Conservation (phyloP, 257 asterid species). For the Nyctanthes arbortristis region DNA sequence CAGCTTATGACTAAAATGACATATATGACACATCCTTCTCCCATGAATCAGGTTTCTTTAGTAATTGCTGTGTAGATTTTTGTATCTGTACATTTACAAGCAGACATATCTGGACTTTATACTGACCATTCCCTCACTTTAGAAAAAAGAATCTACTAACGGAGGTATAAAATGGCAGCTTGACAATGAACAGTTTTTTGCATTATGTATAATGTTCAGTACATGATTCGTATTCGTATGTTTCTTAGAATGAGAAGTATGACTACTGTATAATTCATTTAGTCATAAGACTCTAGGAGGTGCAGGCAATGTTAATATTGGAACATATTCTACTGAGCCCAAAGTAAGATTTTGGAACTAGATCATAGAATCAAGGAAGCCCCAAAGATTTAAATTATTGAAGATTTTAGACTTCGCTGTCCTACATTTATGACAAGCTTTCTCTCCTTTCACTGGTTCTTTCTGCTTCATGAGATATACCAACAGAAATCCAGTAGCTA, state of each 20-base stretch:
- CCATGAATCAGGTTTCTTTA: background rate
- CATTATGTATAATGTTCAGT: background rate
- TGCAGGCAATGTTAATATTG: background rate
- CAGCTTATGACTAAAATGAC: background rate
- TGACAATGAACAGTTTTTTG: background rate
- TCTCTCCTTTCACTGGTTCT: background rate
- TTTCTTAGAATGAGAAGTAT: background rate
- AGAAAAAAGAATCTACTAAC: background rate
- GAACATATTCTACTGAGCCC: background rate
- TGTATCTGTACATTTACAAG: background rate
- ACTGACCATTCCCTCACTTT: background rate
- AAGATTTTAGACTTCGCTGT: background rate
- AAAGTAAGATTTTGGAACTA: background rate
- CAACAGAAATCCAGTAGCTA: background rate
- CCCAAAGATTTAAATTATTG: too few species aligned
- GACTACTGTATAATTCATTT: background rate
- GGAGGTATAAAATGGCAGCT: background rate
- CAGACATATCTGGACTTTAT: background rate
- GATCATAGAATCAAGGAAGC: background rate
- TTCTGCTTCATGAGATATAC: background rate
- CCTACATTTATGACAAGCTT: background rate
- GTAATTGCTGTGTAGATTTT: background rate
- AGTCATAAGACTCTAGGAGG: background rate
- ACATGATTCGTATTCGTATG: background rate
- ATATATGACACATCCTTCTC: background rate